Conservation (phyloP, 257 asterid genomes). For the Agastache rugosa region DNA sequence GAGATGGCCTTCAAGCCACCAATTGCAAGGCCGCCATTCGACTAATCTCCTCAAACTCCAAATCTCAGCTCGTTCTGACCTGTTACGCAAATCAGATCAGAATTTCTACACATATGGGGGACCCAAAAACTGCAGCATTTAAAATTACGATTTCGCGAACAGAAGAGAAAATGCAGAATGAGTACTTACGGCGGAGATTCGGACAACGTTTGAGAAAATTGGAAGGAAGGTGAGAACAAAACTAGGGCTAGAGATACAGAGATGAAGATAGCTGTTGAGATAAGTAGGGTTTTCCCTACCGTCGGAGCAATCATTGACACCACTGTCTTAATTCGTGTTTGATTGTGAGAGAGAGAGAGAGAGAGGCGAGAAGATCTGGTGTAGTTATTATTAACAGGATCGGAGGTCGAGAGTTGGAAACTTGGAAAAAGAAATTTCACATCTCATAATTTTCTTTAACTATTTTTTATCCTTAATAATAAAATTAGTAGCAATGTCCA, state of each 20-base stretch:
- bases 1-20: slow-evolving; percentile 81
- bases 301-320: slow-evolving; percentile 56
- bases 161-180: background rate
- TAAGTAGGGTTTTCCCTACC: slow-evolving; percentile 63
- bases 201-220: slow-evolving; percentile 43
- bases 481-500: no score
- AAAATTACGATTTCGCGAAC: background rate
- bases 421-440: background rate
- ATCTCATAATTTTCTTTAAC: background rate
- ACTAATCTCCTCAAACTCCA: slow-evolving; percentile 77
- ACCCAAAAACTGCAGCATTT: background rate
- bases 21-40: slow-evolving; percentile 94
- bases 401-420: slow-evolving; percentile 4
- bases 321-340: background rate
- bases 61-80: slow-evolving; percentile 68
- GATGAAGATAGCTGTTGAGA: slow-evolving; percentile 42
- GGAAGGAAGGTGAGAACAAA: slow-evolving; percentile 58
- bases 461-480: background rate
- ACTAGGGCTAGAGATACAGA: slow-evolving; percentile 55
- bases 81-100: slow-evolving; percentile 38
- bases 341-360: background rate
- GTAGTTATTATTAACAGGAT: background rate
- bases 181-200: slow-evolving; percentile 56
- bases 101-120: background rate
- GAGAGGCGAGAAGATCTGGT: background rate